Base-by-base conservation (phyloP, 768 basidiomycete genomes). In the Amanita brunnescens region DNA sequence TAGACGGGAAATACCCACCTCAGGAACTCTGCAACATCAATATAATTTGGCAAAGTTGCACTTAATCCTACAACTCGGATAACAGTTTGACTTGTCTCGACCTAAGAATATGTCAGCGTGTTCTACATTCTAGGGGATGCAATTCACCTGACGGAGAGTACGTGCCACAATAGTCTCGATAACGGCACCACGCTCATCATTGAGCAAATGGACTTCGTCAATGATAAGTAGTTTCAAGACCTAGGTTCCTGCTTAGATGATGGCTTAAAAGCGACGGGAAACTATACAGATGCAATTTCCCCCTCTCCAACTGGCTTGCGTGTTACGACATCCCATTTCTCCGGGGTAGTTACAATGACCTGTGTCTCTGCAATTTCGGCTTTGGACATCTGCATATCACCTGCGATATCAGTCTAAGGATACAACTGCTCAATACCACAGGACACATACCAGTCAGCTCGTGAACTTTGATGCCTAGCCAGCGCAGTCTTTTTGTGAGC, bases 281-380 rank as follows among this genome's bases (percentile, higher is more conserved):
- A 12, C 52, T 85, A 51, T 55, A 94, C 94, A 46, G 91, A 86
- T 30, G 90, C 90, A n/a, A 98, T 72, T 63, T 98, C 94, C 10
- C 93, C 95, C 69, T 98, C 96, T 6, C 94, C 93, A 1, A 88
- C 92, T 1, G 95, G 92, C 64, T 96, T 98, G 55, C 96, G 74
- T 7, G 96, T 99, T 2, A 99, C 96, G 0, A 99, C 96, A 58
- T 98, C 96, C 96, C 96, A 99, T 66, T 99, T 99, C 65, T 99
- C 96, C 0, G 96, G 96, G 1, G 96, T 99, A 2, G 96, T 99
- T 6, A 99, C 93, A 53, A 99, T 98, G 40, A 99, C 85, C 62
- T 97, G 95, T 8, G 96, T 98, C 65, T 87, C 83, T 1, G 87
- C 86, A 54, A 99, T 93, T 68, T 98, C 95, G 33, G 82, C 77